Conservation (phyloP, 352 stramenopile genomes). For the Globisporangium okanoganense region DNA sequence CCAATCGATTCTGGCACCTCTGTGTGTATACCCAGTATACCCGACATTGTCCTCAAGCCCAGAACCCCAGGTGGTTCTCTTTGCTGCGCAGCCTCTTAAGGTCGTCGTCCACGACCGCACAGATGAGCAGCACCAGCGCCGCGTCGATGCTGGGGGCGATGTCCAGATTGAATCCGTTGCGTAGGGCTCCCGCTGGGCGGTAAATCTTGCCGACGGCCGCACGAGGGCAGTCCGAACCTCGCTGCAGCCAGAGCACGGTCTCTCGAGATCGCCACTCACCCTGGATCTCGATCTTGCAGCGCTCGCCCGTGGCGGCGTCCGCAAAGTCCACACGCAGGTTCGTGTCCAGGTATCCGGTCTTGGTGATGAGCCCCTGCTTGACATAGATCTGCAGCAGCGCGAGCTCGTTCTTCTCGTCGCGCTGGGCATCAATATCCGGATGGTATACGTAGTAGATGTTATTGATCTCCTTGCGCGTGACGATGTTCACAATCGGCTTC, state of each 20-base stretch:
- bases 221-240: not conserved
- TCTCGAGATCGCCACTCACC: constrained; percentile 9
- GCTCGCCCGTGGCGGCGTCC: constrained; percentile 4
- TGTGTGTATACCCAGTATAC: too few species aligned
- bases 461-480: not conserved
- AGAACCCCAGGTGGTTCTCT: not conserved
- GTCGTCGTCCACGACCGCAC: constrained; percentile 9
- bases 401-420: not conserved
- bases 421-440: not conserved
- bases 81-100: constrained; percentile 1
- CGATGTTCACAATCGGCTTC: constrained; percentile 2
- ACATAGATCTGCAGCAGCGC: constrained; percentile 10
- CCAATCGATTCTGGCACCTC: too few species aligned
- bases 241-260: constrained; percentile 10
- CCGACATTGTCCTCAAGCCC: too few species aligned
- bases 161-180: constrained; percentile 6
- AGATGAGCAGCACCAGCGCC: constrained; percentile 7
- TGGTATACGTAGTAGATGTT: constrained; percentile 12
- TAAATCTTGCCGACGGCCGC: constrained; percentile 3
- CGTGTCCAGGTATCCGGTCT: constrained; percentile 6
- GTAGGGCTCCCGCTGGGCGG: not conserved
- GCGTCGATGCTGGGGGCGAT: constrained; percentile 7
- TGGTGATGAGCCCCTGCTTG: constrained; percentile 2
- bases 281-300: constrained; percentile 5
- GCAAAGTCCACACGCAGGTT: constrained; percentile 9